Evolutionary conservation across 495 filamentous ascomycete species (phyloP).

Genomic region (Saxophila tyrrhenica): DNA sequence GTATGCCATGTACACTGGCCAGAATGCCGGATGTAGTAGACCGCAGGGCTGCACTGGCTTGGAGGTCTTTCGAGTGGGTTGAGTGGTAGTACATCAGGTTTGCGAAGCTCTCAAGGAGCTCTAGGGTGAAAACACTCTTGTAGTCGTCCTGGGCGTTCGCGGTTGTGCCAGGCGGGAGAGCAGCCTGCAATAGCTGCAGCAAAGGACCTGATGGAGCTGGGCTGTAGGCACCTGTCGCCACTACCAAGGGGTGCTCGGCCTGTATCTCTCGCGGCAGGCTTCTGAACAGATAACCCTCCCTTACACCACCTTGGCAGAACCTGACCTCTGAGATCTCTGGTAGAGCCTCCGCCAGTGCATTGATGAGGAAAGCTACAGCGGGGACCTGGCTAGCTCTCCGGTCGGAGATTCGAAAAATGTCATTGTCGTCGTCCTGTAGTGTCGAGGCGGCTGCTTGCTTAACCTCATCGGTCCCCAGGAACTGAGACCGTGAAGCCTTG

Average conservation of each 20-base stretch:
- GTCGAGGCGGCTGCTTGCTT: constrained; percentile 37
- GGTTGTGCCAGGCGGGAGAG: constrained; percentile 26
- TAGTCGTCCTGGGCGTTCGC: constrained; percentile 22
- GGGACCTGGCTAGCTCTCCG: constrained; percentile 71
- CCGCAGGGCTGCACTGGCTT: constrained; percentile 57
- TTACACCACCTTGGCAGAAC: constrained; percentile 78
- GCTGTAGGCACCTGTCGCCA: constrained; percentile 43
- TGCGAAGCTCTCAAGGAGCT: constrained; percentile 37
- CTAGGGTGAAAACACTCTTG: constrained; percentile 28
- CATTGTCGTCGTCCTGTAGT: constrained; percentile 26
- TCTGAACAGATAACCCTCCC: constrained; percentile 69
- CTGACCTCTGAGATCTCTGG: constrained; percentile 59
- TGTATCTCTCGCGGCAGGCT: constrained; percentile 47
- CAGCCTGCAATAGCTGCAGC: constrained; percentile 31
- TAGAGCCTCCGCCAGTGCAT: constrained; percentile 55
- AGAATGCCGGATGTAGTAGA: constrained; percentile 58
- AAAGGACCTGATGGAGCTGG: constrained; percentile 22
- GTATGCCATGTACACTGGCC: constrained; percentile 55
- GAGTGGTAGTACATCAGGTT: constrained; percentile 44
- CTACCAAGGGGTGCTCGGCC: constrained; percentile 52
- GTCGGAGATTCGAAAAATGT: constrained; percentile 73
- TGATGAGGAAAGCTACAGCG: constrained; percentile 68
- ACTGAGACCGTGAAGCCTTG: constrained; percentile 47
- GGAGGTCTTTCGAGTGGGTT: constrained; percentile 39
- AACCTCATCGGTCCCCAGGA: constrained; percentile 50